Percentiles rank a stretch among this genome's conserved stretches.
Conservation (phyloP, 2,329 filamentous ascomycete species). For the Penicillium janthinellum region DNA sequence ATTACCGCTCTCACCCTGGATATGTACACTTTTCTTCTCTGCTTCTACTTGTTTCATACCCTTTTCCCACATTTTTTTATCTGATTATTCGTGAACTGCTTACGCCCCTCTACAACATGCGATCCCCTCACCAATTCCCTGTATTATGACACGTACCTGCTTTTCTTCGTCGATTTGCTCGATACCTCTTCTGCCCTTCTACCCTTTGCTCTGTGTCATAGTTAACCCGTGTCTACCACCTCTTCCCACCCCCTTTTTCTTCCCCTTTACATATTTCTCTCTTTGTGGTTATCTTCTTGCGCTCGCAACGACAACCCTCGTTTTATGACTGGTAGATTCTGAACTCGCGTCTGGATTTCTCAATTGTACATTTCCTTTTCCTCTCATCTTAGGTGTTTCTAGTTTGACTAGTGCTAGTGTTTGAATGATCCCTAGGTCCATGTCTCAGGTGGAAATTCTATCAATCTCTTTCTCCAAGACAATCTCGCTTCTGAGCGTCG, state of each 20-base stretch:
- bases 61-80: slow-evolving; percentile 9
- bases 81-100: slow-evolving; percentile 6
- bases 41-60: slow-evolving; percentile 19
- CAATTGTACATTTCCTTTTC: slow-evolving; percentile 22
- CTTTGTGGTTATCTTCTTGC: slow-evolving; percentile 12
- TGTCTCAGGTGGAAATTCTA: neutral
- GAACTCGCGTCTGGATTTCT: slow-evolving; percentile 8
- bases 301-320: slow-evolving; percentile 7
- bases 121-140: slow-evolving; percentile 14
- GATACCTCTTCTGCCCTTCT: slow-evolving; percentile 25
- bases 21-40: slow-evolving; percentile 21
- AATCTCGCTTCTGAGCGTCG: neutral
- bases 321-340: slow-evolving; percentile 26
- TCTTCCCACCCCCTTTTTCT: slow-evolving; percentile 6
- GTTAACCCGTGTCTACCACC: neutral
- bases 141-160: slow-evolving; percentile 26
- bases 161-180: slow-evolving; percentile 19
- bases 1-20: slow-evolving; percentile 16
- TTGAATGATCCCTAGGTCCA: neutral
- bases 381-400: slow-evolving; percentile 12
- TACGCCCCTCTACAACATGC: slow-evolving; percentile 1
- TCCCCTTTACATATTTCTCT: slow-evolving; percentile 18
- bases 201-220: slow-evolving; percentile 16
- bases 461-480: neutral
- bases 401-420: slow-evolving; percentile 14